These are phyloP conservation scores for Trichosporon faecale DNA, from an alignment of 1,284 basidiomycete genomes.

Conservation along the genomic window DNA sequence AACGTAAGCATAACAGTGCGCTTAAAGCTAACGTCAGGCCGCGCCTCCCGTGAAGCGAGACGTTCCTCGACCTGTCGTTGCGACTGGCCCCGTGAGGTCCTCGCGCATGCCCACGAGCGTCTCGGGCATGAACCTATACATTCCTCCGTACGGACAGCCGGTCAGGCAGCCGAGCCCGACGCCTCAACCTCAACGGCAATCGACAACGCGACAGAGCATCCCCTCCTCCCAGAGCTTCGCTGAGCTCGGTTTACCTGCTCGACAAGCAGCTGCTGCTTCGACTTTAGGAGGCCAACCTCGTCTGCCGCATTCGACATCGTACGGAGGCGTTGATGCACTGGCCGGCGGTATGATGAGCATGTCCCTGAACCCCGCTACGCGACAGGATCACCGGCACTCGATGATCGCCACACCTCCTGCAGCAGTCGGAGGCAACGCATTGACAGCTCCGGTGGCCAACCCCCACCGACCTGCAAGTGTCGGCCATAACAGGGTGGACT, in stretches of 20 bases:
- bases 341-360: constrained; percentile 40
- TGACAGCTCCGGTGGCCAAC: neutral
- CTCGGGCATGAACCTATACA: constrained; percentile 48
- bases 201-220: neutral
- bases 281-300: constrained; percentile 29
- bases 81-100: neutral
- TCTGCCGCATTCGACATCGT: constrained; percentile 31
- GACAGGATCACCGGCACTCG: constrained; percentile 37
- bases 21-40: constrained; percentile 30
- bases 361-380: constrained; percentile 30
- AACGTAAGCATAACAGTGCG: constrained; percentile 62
- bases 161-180: neutral
- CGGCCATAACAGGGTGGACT: neutral
- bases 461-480: constrained; percentile 7
- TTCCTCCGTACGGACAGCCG: constrained; percentile 39
- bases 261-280: neutral
- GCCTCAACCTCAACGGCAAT: neutral
- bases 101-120: constrained; percentile 36
- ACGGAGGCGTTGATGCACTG: constrained; percentile 33
- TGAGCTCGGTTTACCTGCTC: constrained; percentile 40
- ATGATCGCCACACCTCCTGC: constrained; percentile 22
- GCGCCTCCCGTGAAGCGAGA: constrained; percentile 46
- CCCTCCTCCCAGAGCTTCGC: constrained; percentile 33
- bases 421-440: neutral
- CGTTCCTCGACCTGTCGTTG: constrained; percentile 37